A percentile compares a stretch with the other conserved stretches of the same genome.
Evolutionary conservation across 208 protist genomes (phyloP).

Genomic region (Leptomonas seymouri): DNA sequence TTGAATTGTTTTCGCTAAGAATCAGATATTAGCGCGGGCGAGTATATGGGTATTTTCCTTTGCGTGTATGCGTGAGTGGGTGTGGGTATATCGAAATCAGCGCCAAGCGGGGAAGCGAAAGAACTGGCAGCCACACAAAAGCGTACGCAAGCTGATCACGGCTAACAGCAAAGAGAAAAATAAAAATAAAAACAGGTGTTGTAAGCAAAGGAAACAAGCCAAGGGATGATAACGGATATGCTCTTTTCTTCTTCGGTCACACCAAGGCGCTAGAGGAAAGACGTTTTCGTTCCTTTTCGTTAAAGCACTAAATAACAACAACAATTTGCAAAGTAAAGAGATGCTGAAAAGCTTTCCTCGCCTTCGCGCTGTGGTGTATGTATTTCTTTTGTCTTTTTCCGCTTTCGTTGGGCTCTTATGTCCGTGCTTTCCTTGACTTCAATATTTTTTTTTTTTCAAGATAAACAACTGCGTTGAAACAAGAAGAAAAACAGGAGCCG

Average conservation of each 20-base stretch:
- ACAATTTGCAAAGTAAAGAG: constrained; percentile 15
- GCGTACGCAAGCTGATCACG: too few species aligned
- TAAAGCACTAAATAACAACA: neutral
- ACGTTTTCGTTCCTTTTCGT: neutral
- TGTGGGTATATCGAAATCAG: too few species aligned
- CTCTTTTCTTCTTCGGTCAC: too few species aligned
- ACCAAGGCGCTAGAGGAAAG: too few species aligned
- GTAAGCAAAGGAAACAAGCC: constrained; percentile 3
- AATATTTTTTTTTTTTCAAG: neutral
- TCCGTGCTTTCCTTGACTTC: neutral
- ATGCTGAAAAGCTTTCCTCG: neutral
- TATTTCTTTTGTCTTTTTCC: constrained; percentile 2
- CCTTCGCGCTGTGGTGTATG: neutral
- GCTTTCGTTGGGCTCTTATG: neutral
- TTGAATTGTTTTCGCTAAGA: neutral
- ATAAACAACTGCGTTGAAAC: neutral
- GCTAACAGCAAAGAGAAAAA: too few species aligned
- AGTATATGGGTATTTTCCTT: neutral
- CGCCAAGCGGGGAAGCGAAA: too few species aligned
- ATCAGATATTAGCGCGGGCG: neutral
- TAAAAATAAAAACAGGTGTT: too few species aligned
- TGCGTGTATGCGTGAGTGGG: neutral
- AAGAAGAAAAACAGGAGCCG: neutral
- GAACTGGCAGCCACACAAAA: too few species aligned
- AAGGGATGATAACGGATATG: neutral